Base-by-base conservation (phyloP, 2,329 filamentous ascomycete genomes). In the Phyllosticta citriasiana region DNA sequence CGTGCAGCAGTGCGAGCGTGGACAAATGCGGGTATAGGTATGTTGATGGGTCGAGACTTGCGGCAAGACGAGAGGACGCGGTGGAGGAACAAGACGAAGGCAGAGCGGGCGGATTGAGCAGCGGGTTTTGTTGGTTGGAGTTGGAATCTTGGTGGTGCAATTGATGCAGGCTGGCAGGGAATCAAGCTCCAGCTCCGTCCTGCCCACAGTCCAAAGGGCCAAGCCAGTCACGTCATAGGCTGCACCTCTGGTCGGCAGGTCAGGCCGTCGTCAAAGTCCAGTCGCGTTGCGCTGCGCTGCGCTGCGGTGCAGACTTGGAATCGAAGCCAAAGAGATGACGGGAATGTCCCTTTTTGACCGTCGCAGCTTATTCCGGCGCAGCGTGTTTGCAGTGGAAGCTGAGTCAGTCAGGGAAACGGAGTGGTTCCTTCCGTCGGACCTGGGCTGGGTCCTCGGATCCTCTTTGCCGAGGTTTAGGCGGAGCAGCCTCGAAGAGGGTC, bases 151-250 rank as follows among this genome's bases (percentile, higher is more conserved):
- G 54, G 51, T 10, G 16, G 53, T 47, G 54, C 54, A 40, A 54
- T 3, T 50, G n/a, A 50, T 35, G 53, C 24, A 47, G 55, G 53
- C 40, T 27, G 59, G 35, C 59, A 61, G 55, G 59, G 59, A 61
- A 57, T 61, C 59, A 61, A 61, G 59, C 59, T 61, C 19, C 55
- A 12, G 33, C 53, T 22, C 19, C 19, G 19, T 22, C 19, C 19
- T 22, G 19, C 19, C 27, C 9, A 4, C 27, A 30, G 27, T 30
- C 27, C 26, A 27, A 40, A 50, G 30, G 50, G 55, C 59, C 59
- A 61, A 61, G 59, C 27, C 35, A 14, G n/a, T 24, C 22, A 61
- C 59, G 55, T 61, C 59, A 61, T 61, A 57, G 59, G 55, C 54
- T 22, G 47, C 54, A 57, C 50, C 50, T 9, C 4, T 22, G 19